A percentile compares a stretch with the other conserved stretches of the same genome.
phyloP scores from a whole-genome alignment of 2,329 filamentous ascomycete species.

The Annulohypoxylon truncatum region DNA sequence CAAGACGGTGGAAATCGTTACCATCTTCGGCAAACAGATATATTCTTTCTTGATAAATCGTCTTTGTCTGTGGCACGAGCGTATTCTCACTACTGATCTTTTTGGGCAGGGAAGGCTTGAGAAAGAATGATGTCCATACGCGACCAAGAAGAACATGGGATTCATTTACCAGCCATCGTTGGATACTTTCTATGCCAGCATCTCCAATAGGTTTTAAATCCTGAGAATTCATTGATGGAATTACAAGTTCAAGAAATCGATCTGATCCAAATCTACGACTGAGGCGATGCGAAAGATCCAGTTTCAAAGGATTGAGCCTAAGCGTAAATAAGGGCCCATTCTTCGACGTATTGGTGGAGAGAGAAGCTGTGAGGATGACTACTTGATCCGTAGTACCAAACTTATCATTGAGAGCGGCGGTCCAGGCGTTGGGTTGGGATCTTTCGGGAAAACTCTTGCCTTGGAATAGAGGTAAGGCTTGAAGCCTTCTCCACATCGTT shows the following conservation, averaged over 20 bases:
- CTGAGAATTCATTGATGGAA: slow-evolving; percentile 55
- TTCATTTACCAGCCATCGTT: slow-evolving; percentile 54
- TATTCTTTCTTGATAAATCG: slow-evolving; percentile 56
- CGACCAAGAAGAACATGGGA: slow-evolving; percentile 60
- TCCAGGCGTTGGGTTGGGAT: slow-evolving; percentile 60
- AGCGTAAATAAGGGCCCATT: slow-evolving; percentile 59
- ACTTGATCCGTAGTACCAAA: slow-evolving; percentile 53
- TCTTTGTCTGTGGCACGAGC: slow-evolving; percentile 47
- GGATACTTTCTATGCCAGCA: slow-evolving; percentile 51
- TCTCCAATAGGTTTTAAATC: slow-evolving; percentile 47
- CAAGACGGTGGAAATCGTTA: slow-evolving; percentile 52
- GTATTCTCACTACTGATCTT: slow-evolving; percentile 53
- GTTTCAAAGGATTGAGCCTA: slow-evolving; percentile 59
- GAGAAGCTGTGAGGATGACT: slow-evolving; percentile 57
- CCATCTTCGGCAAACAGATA: slow-evolving; percentile 68
- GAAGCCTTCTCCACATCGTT: slow-evolving; percentile 57
- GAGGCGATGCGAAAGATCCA: slow-evolving; percentile 64
- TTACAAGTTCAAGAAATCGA: slow-evolving; percentile 66
- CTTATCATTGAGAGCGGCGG: slow-evolving; percentile 52
- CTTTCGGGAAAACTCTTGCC: slow-evolving; percentile 62
- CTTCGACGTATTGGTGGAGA: slow-evolving; percentile 53
- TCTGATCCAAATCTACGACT: slow-evolving; percentile 67
- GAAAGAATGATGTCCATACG: slow-evolving; percentile 61
- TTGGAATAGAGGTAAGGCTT: slow-evolving; percentile 54
- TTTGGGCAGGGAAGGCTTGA: slow-evolving; percentile 53